These are phyloP conservation scores for Zalaria obscura DNA, from an alignment of 2,329 filamentous ascomycete species.

Conservation along the genomic window DNA sequence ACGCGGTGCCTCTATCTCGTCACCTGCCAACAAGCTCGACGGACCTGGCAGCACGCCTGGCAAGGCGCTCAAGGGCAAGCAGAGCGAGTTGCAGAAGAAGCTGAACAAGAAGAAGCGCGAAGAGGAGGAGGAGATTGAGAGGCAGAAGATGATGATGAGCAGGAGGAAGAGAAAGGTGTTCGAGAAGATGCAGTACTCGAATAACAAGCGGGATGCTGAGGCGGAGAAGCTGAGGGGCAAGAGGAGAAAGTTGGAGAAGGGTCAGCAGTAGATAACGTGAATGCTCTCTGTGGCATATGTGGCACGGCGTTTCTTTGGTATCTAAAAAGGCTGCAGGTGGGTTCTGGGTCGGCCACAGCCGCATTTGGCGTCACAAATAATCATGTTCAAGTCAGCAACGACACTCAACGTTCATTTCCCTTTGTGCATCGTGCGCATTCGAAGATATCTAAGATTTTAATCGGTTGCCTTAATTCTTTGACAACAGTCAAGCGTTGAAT, in stretches of 20 bases:
- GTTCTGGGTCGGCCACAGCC: too few relatives aligned
- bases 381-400: too few relatives aligned
- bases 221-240: constrained; percentile 77
- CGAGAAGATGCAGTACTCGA: constrained; percentile 94
- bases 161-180: constrained; percentile 95
- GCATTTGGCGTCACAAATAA: too few relatives aligned
- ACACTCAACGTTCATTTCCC: too few relatives aligned
- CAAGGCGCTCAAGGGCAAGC: constrained; percentile 54
- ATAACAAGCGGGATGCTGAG: constrained; percentile 84
- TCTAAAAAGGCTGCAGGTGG: too few relatives aligned
- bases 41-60: constrained; percentile 37
- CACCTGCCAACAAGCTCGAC: constrained; percentile 21
- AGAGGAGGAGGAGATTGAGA: constrained; percentile 77
- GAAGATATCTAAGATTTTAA: too few relatives aligned
- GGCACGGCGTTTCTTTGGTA: too few relatives aligned
- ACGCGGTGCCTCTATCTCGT: constrained; percentile 43
- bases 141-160: constrained; percentile 95
- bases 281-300: too few relatives aligned
- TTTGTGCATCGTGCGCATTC: too few relatives aligned
- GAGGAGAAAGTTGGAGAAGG: constrained; percentile 75
- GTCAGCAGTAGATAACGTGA: neutral
- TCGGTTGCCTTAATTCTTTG: too few relatives aligned
- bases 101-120: constrained; percentile 44
- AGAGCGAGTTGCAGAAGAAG: constrained; percentile 53
- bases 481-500: too few relatives aligned